Percentiles rank a stretch among this genome's conserved stretches.
These are phyloP conservation scores for Heliosperma pusillum DNA, from an alignment of 148 eudicot genomes.

Conservation along the genomic window DNA sequence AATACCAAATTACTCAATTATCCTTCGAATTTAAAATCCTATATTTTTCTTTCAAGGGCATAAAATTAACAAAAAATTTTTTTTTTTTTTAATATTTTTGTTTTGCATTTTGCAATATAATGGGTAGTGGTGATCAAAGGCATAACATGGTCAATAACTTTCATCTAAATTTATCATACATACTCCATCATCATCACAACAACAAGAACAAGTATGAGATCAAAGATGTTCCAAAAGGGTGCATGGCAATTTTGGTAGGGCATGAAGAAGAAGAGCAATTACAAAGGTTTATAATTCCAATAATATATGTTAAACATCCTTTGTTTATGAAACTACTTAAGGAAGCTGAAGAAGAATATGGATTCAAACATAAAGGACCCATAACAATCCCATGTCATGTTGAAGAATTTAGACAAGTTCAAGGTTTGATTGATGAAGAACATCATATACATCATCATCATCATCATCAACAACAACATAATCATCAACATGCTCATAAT, in stretches of 20 bases:
- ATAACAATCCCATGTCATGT: constrained; percentile 84
- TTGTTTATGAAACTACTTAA: constrained; percentile 60
- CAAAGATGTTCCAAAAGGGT: constrained; percentile 71
- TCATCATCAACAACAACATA: constrained; percentile 40
- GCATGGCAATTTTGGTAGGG: constrained; percentile 70
- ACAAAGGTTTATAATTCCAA: constrained; percentile 69
- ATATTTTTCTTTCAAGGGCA: neutral
- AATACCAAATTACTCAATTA: neutral
- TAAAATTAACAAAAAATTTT: neutral
- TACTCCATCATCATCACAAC: constrained; percentile 31
- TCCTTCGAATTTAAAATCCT: neutral
- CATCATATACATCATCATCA: constrained; percentile 31
- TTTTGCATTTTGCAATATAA: neutral
- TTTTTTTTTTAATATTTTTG: too few relatives aligned
- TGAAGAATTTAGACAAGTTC: constrained; percentile 58
- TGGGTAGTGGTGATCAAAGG: constrained; percentile 44
- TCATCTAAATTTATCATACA: constrained; percentile 38
- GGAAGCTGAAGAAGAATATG: constrained; percentile 88
- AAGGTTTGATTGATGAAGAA: constrained; percentile 61
- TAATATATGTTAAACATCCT: constrained; percentile 74
- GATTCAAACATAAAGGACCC: constrained; percentile 77
- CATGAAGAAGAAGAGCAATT: constrained; percentile 60
- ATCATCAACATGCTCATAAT: too few relatives aligned
- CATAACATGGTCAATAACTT: constrained; percentile 37
- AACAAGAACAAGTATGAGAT: constrained; percentile 18